These are phyloP conservation scores for Lunasporangiospora selenospora DNA, from an alignment of 192 early-diverging fungal species.

Conservation along the genomic window DNA sequence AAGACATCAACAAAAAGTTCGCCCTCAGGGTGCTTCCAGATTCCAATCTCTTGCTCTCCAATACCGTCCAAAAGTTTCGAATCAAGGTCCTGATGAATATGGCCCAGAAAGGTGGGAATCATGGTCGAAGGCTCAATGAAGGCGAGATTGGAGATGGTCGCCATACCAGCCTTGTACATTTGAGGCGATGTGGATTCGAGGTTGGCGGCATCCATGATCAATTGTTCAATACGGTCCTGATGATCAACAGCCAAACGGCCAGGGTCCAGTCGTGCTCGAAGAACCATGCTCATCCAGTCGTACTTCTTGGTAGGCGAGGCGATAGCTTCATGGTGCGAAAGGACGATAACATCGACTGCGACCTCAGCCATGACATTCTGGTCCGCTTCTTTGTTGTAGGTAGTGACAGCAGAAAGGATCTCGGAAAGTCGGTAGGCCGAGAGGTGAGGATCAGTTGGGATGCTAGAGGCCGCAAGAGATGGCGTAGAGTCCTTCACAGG, in stretches of 20 bases:
- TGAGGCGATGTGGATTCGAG: constrained; percentile 34
- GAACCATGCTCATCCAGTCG: constrained; percentile 87
- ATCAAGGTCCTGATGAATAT: constrained; percentile 56
- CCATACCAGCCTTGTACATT: constrained; percentile 71
- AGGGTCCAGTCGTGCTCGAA: constrained; percentile 74
- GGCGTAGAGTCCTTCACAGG: constrained; percentile 58
- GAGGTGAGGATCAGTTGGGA: constrained; percentile 33
- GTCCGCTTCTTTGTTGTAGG: constrained; percentile 39
- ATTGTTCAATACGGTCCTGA: constrained; percentile 49
- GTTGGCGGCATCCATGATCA: constrained; percentile 53
- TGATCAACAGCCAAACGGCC: constrained; percentile 62
- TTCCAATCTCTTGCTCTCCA: constrained; percentile 63
- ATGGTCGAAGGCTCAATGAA: constrained; percentile 64
- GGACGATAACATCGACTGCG: constrained; percentile 52
- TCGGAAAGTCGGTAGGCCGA: constrained; percentile 56
- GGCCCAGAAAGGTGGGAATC: constrained; percentile 55
- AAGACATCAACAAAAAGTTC: constrained; percentile 71
- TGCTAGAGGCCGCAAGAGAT: constrained; percentile 19
- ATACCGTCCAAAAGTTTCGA: constrained; percentile 58
- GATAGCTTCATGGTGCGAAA: constrained; percentile 60
- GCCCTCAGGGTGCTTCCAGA: constrained; percentile 77
- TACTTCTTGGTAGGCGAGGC: constrained; percentile 72
- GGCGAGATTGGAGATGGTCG: constrained; percentile 65
- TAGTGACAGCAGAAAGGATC: constrained; percentile 57
- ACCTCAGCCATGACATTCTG: constrained; percentile 43